These are phyloP conservation scores for Mucor indicus DNA, from an alignment of 371 early-diverging fungal genomes.

Conservation along the genomic window DNA sequence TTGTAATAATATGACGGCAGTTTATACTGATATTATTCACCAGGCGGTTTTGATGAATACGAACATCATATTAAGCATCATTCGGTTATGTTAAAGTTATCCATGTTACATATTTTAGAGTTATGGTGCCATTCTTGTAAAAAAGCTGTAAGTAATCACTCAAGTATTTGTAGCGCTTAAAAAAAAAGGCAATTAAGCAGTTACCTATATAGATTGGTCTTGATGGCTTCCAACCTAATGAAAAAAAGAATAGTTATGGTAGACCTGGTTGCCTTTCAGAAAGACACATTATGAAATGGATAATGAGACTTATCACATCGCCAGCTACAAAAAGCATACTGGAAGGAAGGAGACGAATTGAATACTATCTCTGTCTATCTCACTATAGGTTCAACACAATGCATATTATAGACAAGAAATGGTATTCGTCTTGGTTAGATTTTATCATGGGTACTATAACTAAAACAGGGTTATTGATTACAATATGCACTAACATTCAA, in stretches of 20 bases:
- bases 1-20: not conserved
- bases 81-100: conserved; percentile 7
- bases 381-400: conserved; percentile 4
- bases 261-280: conserved; percentile 3
- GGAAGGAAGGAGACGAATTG: conserved; percentile 6
- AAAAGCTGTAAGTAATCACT: conserved; percentile 13
- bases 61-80: too few relatives aligned
- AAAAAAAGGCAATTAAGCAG: not conserved
- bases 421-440: conserved; percentile 12
- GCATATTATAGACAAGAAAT: conserved; percentile 9
- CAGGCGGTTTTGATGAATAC: not conserved
- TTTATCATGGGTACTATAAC: conserved; percentile 14
- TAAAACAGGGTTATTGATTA: not conserved
- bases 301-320: too few relatives aligned
- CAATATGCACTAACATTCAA: not conserved
- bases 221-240: too few relatives aligned
- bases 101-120: conserved; percentile 8
- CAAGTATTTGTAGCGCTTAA: not conserved
- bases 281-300: conserved; percentile 9
- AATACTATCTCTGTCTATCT: not conserved
- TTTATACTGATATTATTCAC: not conserved
- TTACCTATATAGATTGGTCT: conserved; percentile 8
- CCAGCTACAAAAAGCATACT: not conserved
- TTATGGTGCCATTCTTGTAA: conserved; percentile 14
- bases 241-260: too few relatives aligned